Percentiles rank a stretch among this genome's conserved stretches.
phyloP scores from a whole-genome alignment of 768 basidiomycete genomes.

The Suillus subluteus region DNA sequence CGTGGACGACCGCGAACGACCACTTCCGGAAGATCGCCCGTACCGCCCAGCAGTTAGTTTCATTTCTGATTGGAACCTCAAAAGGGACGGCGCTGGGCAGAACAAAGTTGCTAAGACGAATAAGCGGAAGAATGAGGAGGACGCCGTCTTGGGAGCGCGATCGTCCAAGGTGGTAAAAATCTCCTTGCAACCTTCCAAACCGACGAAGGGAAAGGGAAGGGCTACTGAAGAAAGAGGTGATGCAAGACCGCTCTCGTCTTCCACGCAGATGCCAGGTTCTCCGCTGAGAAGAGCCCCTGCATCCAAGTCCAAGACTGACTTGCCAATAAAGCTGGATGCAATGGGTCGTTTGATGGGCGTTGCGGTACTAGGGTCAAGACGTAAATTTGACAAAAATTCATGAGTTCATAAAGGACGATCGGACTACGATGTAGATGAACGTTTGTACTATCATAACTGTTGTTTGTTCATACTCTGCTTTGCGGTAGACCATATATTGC shows the following conservation, averaged over 20 bases:
- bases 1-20: slow-evolving; percentile 6
- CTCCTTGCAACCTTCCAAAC: slow-evolving; percentile 16
- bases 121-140: slow-evolving; percentile 15
- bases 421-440: background rate
- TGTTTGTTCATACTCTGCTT: background rate
- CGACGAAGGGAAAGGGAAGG: slow-evolving; percentile 29
- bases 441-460: background rate
- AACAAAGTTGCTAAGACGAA: slow-evolving; percentile 13
- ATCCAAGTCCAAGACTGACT: background rate
- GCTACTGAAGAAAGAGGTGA: slow-evolving; percentile 11
- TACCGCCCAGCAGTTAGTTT: background rate
- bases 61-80: slow-evolving; percentile 2
- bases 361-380: slow-evolving; percentile 32
- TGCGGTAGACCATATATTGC: background rate
- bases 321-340: slow-evolving; percentile 26
- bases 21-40: slow-evolving; percentile 12
- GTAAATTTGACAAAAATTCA: slow-evolving; percentile 35
- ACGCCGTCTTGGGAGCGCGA: slow-evolving; percentile 13
- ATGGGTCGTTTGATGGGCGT: slow-evolving; percentile 27
- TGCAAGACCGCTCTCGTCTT: slow-evolving; percentile 4
- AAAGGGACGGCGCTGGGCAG: background rate
- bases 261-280: background rate
- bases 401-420: slow-evolving; percentile 15
- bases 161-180: slow-evolving; percentile 17
- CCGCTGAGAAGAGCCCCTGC: background rate